Evolutionary conservation across 805 yeast species (phyloP), one percentile per base, ranked within the genome.

Genomic region (Nakazawaea ambrosiae): DNA sequence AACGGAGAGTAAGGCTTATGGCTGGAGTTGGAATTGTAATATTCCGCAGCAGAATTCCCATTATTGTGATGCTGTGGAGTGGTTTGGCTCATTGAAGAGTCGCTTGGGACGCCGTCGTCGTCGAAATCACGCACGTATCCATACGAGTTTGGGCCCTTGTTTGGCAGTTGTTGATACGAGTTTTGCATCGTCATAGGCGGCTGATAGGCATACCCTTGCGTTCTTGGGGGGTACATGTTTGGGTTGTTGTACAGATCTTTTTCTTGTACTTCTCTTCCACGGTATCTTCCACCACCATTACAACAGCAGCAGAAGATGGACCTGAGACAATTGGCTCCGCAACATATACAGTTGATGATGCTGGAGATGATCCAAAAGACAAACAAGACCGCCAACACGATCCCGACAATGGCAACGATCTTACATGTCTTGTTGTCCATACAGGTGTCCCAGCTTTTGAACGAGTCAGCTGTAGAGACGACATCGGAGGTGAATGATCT

Each of bases 351-450:
- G 35, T 78, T 69, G 34, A 79, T 46, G 2, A 84, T 18, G 0
- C 75, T 69, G 11, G 71, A 62, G 2, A 81, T 15, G 4, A 81
- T 41, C 82, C 88, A 79, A 5, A 81, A 35, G 0, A 55, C 59
- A 0, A 81, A 41, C 2, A 84, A 46, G 0, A 54, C 64, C 0
- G 78, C 90, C 10, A 85, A 49, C 0, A 64, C 73, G 3, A 83
- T 79, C 3, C 83, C 81, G 11, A 82, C 84, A 31, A 84, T 83
- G 4, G 84, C 89, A 16, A 81, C 73, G 40, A 83, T 73, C 51
- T 84, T 85, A 58, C 95, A 85, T 33, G 78, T 66, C 31, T 61
- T 77, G 55, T 82, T 81, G 50, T 70, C 81, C 90, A 82, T 83
- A 58, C 95, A 85, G 2, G 84, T 73, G 51, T 79, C 75, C 92